Conservation (phyloP, 331 rosid genomes). For the Saraca asoca region DNA sequence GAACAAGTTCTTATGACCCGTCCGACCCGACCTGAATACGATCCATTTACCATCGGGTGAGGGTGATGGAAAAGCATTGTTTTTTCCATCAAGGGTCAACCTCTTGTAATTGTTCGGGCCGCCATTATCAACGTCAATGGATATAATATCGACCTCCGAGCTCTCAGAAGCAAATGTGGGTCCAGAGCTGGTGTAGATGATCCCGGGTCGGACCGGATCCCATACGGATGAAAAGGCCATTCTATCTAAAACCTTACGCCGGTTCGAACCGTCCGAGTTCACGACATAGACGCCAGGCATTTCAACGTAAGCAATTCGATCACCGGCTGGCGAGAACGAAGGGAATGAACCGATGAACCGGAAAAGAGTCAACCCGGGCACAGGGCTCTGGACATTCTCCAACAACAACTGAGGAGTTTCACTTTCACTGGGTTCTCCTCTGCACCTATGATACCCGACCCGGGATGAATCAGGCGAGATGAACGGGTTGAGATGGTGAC, state of each 20-base stretch:
- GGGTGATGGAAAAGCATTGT: conserved; percentile 79
- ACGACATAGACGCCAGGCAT: conserved; percentile 70
- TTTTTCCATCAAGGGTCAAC: conserved; percentile 65
- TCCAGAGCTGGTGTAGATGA: conserved; percentile 69
- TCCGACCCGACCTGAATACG: conserved; percentile 75
- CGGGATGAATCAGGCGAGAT: conserved; percentile 60
- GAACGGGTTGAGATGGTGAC: conserved; percentile 90
- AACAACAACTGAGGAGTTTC: conserved; percentile 42
- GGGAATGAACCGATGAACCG: conserved; percentile 75
- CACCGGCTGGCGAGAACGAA: conserved; percentile 70
- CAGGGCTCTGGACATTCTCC: conserved; percentile 61
- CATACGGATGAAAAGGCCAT: conserved; percentile 67
- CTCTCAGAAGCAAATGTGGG: conserved; percentile 61
- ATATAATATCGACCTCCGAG: conserved; percentile 61
- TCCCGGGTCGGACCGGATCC: conserved; percentile 68
- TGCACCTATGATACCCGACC: conserved; percentile 86
- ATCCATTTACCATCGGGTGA: conserved; percentile 82
- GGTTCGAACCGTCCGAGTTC: conserved; percentile 72
- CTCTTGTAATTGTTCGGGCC: conserved; percentile 35
- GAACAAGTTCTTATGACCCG: conserved; percentile 76
- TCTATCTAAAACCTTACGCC: conserved; percentile 45
- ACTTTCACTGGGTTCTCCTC: conserved; percentile 47
- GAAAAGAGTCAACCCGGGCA: conserved; percentile 57
- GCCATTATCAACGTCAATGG: conserved; percentile 54
- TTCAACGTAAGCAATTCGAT: conserved; percentile 56